Conservation (phyloP, 2,329 filamentous ascomycete species). For the Raffaelea albimanens region DNA sequence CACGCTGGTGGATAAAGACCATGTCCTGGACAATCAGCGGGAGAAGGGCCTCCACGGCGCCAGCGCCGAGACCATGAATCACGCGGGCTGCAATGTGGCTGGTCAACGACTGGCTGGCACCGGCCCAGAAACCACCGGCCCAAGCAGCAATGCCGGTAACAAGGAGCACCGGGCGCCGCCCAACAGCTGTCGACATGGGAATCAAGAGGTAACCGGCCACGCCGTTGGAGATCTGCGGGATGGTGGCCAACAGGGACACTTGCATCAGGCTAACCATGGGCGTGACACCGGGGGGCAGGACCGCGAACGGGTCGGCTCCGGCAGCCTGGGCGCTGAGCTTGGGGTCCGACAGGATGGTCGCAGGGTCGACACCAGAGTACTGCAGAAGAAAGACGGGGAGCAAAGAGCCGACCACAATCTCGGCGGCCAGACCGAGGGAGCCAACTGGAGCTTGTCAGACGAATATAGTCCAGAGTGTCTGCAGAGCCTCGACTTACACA, state of each 20-base stretch:
- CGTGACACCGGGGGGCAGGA: constrained; percentile 19
- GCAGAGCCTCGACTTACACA: constrained; percentile 12
- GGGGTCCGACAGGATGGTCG: constrained; percentile 15
- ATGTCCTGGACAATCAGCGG: constrained; percentile 29
- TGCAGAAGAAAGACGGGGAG: constrained; percentile 26
- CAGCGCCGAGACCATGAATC: constrained; percentile 26
- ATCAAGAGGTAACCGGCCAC: constrained; percentile 25
- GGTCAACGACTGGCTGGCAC: constrained; percentile 16
- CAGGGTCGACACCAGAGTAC: constrained; percentile 23
- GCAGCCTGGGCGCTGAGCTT: constrained; percentile 2
- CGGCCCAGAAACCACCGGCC: constrained; percentile 26
- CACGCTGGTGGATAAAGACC: constrained; percentile 27
- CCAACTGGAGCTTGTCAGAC: neutral
- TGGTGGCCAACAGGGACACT: constrained; percentile 22
- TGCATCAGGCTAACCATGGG: constrained; percentile 19
- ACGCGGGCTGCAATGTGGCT: constrained; percentile 23
- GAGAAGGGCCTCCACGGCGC: constrained; percentile 26
- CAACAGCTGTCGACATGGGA: constrained; percentile 25
- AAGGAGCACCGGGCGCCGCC: constrained; percentile 25
- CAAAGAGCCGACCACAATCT: constrained; percentile 21
- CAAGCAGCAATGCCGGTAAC: constrained; percentile 23
- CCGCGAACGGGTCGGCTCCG: constrained; percentile 18
- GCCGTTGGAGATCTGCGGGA: constrained; percentile 25
- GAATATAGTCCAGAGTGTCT: too few species aligned
- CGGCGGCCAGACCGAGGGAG: constrained; percentile 23